A percentile compares a stretch with the other conserved stretches of the same genome.
phyloP scores from a whole-genome alignment of 495 filamentous ascomycete species.

The Glarea lozoyensis region DNA sequence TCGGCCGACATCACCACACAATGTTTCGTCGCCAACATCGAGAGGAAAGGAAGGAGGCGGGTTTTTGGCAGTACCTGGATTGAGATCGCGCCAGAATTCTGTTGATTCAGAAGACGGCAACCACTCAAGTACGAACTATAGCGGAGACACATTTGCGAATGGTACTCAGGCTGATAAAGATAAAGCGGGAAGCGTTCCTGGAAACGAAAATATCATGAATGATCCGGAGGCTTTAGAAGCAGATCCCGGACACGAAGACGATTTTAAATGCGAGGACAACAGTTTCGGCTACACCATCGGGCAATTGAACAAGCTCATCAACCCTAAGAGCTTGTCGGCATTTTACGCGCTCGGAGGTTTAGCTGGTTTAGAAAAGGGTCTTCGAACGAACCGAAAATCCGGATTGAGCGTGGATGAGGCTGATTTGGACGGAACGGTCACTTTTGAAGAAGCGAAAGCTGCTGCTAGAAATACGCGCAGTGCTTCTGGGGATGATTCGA shows the following conservation, averaged over 20 bases:
- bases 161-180: slow-evolving; percentile 26
- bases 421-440: slow-evolving; percentile 49
- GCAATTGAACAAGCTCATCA: slow-evolving; percentile 67
- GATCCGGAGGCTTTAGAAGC: slow-evolving; percentile 45
- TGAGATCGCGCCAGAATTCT: slow-evolving; percentile 43
- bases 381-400: slow-evolving; percentile 56
- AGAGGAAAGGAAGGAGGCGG: slow-evolving; percentile 31
- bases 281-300: slow-evolving; percentile 77
- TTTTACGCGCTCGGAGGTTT: slow-evolving; percentile 76
- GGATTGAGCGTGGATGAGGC: slow-evolving; percentile 74
- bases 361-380: slow-evolving; percentile 63
- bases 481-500: slow-evolving; percentile 5
- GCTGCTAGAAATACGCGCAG: slow-evolving; percentile 6
- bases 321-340: slow-evolving; percentile 71
- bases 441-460: slow-evolving; percentile 48
- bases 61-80: slow-evolving; percentile 41
- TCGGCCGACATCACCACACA: slow-evolving; percentile 82
- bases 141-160: slow-evolving; percentile 27
- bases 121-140: slow-evolving; percentile 28
- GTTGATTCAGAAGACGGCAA: slow-evolving; percentile 42
- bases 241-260: slow-evolving; percentile 59
- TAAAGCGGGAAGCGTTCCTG: slow-evolving; percentile 17
- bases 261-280: slow-evolving; percentile 69
- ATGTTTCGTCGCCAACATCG: slow-evolving; percentile 65
- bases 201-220: slow-evolving; percentile 41